Base-by-base conservation (phyloP, 805 yeast genomes). In the Saccharomycopsis sp. region DNA sequence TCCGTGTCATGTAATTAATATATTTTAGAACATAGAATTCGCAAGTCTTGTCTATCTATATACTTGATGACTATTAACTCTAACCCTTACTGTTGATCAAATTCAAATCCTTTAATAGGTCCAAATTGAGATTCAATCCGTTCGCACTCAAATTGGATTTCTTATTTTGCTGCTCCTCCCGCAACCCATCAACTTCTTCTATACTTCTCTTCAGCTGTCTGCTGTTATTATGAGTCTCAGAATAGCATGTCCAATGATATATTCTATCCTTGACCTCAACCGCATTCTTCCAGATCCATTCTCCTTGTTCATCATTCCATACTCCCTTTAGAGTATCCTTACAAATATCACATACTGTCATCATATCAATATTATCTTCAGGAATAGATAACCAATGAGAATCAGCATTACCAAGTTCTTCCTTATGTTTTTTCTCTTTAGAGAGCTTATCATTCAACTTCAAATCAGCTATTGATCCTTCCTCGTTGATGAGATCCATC, bases 251-350 rank as follows among this genome's bases (percentile, higher is more conserved):
- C 47, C 84, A 84, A 71, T 88, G 94, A 67, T 81, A 84, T 24
- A 81, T 76, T 61, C 75, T 75, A 1, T 76, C 79, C 55, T 77
- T 74, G 0, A 74, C 75, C 55, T 75, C 76, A 14, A 84, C 75
- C 1, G 90, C 85, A 66, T 86, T 84, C 62, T 75, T 78, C 91
- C 92, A 87, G 20, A 87, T 80, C 96, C 96, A 88, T 64, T 86
- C 92, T 58, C 91, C 93, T 1, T 79, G 71, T 52, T 83, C 86
- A 64, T 87, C 93, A 64, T 83, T 84, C 76, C 85, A 88, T 3
- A 78, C 78, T n/a, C 86, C 86, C 52, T 75, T 73, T 29, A 85
- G 75, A 9, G 73, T 75, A 61, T 89, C 96, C 65, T 81, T 81
- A 70, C 96, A 88, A 34, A 87, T 80, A 0, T 87, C 86, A 70